Base-by-base conservation (phyloP, 768 basidiomycete species). In the Pleurotus cornucopiae region DNA sequence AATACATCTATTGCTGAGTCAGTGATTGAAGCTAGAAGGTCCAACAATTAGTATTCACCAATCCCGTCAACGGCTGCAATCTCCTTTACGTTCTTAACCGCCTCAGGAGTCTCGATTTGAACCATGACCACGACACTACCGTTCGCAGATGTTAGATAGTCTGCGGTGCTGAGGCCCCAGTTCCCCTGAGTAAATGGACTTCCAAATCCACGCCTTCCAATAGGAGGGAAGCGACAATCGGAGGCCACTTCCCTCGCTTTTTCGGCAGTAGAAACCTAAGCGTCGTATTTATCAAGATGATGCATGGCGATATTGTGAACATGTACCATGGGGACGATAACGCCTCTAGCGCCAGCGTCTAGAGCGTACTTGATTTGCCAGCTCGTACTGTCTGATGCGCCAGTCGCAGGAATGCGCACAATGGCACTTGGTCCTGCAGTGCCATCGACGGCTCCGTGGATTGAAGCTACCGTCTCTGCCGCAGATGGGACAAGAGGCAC, bases 291-390 rank as follows among this genome's bases (percentile, higher is more conserved):
- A 47, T 18, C 30, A 23, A 20, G 46, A 40, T 43, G 39, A 30
- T 7, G 12, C 25, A 52, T 56, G 11, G 21, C 45, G 20, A 26
- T 18, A 6, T 5, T 51, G 2, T 12, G 41, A 16, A 20, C 9
- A 37, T 55, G 71, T 61, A 88, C 84, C 84, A 88, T 84, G 3
- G 87, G 86, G 0, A 87, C 81, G 41, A 89, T 62, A 4, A 88
- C 69, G 0, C 87, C 85, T 23, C 75, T 72, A 14, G 86, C 86
- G 4, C 86, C 87, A 0, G 82, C 81, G 62, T 88, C 86, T 26
- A 88, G 75, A 0, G 81, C 85, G 58, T 83, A 75, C 69, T 88
- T 88, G 69, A 88, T 86, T 66, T 87, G 85, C 85, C 85, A 87
- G 55, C 76, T 75, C 2, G 83, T 82, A 59, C 80, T 78, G 0